Evolutionary conservation across 192 early-diverging fungal genomes (phyloP).

Genomic region (Pilobolus umbonatus): DNA sequence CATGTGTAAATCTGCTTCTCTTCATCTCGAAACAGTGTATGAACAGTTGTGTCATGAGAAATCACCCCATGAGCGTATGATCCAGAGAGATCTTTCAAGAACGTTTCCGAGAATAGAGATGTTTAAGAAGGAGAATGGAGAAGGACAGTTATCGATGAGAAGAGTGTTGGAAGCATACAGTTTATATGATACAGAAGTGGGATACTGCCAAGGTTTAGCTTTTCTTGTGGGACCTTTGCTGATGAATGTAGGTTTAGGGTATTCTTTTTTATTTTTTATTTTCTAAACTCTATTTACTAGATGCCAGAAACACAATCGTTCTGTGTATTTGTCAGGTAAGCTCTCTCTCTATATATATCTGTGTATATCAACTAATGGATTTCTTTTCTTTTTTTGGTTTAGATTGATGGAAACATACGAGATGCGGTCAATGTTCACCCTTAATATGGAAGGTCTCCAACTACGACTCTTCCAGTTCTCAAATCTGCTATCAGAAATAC

Average conservation of each 20-base stretch:
- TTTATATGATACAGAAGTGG: slow-evolving; percentile 90
- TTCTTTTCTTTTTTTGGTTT: background rate
- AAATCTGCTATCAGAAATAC: slow-evolving; percentile 64
- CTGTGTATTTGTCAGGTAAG: slow-evolving; percentile 78
- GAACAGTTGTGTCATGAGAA: slow-evolving; percentile 66
- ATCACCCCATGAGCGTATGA: slow-evolving; percentile 85
- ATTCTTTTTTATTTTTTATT: background rate
- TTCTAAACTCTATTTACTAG: slow-evolving; percentile 31
- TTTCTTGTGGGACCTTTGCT: slow-evolving; percentile 92
- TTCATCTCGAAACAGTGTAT: slow-evolving; percentile 79
- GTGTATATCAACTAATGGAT: background rate
- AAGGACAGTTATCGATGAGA: slow-evolving; percentile 84
- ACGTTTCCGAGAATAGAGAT: slow-evolving; percentile 89
- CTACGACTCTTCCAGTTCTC: slow-evolving; percentile 86
- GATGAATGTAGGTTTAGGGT: slow-evolving; percentile 64
- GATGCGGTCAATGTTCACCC: slow-evolving; percentile 89
- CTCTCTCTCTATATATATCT: background rate
- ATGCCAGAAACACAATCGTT: slow-evolving; percentile 95
- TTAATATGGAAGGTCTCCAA: slow-evolving; percentile 93
- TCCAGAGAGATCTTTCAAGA: slow-evolving; percentile 86
- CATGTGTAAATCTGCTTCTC: slow-evolving; percentile 77
- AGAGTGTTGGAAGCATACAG: slow-evolving; percentile 91
- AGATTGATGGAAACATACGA: slow-evolving; percentile 89
- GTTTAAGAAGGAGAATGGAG: slow-evolving; percentile 77
- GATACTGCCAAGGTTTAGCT: slow-evolving; percentile 96